Evolutionary conservation across 2,329 filamentous ascomycete genomes (phyloP), one percentile per base, ranked within the genome.

Genomic region (Diaporthe citrichinensis): DNA sequence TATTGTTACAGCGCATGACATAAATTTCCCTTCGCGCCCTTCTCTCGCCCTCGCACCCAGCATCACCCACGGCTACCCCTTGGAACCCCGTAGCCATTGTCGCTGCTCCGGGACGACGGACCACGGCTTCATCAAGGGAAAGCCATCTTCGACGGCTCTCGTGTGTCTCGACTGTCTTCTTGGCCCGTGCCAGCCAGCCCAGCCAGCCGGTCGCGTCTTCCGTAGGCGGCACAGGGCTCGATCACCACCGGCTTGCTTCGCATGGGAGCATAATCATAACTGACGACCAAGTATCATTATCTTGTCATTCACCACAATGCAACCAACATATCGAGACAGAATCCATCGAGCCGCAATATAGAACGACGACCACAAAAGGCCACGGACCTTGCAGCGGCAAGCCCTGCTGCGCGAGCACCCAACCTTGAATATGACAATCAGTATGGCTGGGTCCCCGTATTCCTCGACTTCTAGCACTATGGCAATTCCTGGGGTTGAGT

Each of bases 401-500:
- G 31, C 17, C 39, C 46, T 69, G 65, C 53, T 34, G 73, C 65
- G 53, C 34, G 36, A 57, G 36, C 51, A 71, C 58, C 34, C 34
- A 41, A 39, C 28, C 41, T 55, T 51, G 61, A 71, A 44, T 14
- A 75, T 71, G 62, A 75, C 69, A 28, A 68, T 67, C 59, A 74
- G 49, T 39, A 23, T 49, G 62, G 69, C 73, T 67, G 73, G 61
- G 62, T 58, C 59, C 17, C 72, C 76, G 31, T 74, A 74, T 49
- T 71, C 62, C 31, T 57, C 67, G 31, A 73, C 61, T 39, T 73
- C 59, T 31, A 74, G 36, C 36, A 49, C 67, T 20, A 74, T 76
- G 71, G 61, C 72, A 53, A 68, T 74, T 34, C 74, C 76, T n/a
- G 74, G 72, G 28, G 68, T 77, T 23, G 74, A 77, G 71, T 76